Conservation (phyloP, 768 basidiomycete genomes). For the Trametes villosa region DNA sequence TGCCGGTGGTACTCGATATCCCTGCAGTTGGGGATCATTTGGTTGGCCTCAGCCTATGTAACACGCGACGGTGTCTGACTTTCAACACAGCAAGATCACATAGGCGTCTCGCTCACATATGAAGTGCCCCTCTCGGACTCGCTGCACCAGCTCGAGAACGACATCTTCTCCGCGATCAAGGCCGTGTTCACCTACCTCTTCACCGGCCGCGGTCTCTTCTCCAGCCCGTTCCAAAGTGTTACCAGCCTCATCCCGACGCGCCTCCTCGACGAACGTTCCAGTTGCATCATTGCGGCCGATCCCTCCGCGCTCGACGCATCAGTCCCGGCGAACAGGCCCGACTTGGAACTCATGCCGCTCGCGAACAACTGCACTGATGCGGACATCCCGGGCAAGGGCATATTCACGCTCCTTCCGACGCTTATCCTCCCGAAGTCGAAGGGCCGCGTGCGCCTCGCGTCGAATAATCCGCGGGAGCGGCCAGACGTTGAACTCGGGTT, state of each 20-base stretch:
- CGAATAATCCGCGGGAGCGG: constrained; percentile 34
- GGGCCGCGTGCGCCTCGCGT: constrained; percentile 33
- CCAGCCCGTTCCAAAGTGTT: constrained; percentile 15
- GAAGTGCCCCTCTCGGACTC: constrained; percentile 20
- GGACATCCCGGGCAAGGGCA: constrained; percentile 10
- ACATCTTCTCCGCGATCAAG: constrained; percentile 1
- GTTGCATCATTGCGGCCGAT: background rate
- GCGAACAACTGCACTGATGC: constrained; percentile 12
- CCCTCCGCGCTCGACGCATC: constrained; percentile 12
- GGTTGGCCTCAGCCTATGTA: background rate
- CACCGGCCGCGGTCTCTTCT: constrained; percentile 17
- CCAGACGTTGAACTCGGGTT: constrained; percentile 37
- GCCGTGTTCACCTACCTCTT: constrained; percentile 20
- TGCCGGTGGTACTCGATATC: constrained; percentile 25
- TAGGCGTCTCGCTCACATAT: constrained; percentile 19
- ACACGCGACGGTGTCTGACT: background rate
- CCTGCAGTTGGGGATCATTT: constrained; percentile 35
- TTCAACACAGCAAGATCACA: constrained; percentile 18
- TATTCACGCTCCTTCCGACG: constrained; percentile 25
- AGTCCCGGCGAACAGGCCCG: constrained; percentile 22
- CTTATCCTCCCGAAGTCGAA: constrained; percentile 31
- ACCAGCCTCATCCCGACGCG: constrained; percentile 13
- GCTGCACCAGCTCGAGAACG: constrained; percentile 15
- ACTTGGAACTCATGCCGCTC: constrained; percentile 27
- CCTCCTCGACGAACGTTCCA: constrained; percentile 9